Conservation (phyloP, 805 yeast species). For the Cyberlindnera americana region DNA sequence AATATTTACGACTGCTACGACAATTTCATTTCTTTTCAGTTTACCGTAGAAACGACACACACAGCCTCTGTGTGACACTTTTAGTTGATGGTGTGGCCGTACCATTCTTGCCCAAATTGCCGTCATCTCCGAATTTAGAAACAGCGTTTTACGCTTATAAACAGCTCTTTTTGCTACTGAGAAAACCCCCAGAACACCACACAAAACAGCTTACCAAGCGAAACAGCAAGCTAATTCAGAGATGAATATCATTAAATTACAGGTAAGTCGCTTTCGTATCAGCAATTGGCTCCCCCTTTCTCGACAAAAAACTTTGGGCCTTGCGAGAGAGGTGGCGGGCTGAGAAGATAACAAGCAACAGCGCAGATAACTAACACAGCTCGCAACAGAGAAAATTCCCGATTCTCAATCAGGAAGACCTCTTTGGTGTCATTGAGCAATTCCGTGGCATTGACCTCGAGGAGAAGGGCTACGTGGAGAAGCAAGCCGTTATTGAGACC, state of each 20-base stretch:
- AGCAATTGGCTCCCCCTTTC: no score
- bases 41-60: no score
- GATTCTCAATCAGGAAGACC: constrained; percentile 76
- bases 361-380: constrained; percentile 10
- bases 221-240: no score
- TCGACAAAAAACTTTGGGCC: no score
- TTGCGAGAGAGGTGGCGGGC: neutral
- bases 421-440: constrained; percentile 80
- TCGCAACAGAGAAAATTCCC: constrained; percentile 72
- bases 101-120: neutral
- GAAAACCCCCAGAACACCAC: no score
- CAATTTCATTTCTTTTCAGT: no score
- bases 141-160: neutral
- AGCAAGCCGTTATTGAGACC: constrained; percentile 82
- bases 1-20: no score
- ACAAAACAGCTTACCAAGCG: no score
- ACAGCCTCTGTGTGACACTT: no score
- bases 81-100: neutral
- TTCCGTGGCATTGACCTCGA: constrained; percentile 84
- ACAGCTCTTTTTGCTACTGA: no score
- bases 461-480: constrained; percentile 93
- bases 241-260: constrained; percentile 65
- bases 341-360: neutral
- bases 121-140: constrained; percentile 3
- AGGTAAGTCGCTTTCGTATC: constrained; percentile 36